Conservation (phyloP, 352 stramenopile genomes). For the Globisporangium megalacanthum region DNA sequence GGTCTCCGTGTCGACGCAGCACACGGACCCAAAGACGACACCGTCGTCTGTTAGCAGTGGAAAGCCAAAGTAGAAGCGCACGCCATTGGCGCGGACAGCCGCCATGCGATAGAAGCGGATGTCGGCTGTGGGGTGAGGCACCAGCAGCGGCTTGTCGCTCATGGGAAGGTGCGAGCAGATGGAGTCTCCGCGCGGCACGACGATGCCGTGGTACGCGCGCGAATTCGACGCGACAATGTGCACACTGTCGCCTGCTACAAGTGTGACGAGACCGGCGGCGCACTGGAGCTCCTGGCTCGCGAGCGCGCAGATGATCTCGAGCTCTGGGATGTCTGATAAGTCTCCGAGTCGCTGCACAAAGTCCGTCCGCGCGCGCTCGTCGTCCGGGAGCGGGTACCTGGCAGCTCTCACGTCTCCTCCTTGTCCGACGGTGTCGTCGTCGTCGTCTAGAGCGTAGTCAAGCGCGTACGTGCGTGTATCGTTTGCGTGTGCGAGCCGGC, state of each 20-base stretch:
- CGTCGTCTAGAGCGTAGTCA: constrained; percentile 9
- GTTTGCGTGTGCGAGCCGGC: constrained; percentile 18
- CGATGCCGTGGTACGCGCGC: constrained; percentile 18
- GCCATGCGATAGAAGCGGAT: constrained; percentile 46
- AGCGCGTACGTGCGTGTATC: constrained; percentile 24
- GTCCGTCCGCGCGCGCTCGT: constrained; percentile 30
- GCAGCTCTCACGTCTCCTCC: constrained; percentile 15
- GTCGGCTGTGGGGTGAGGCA: constrained; percentile 48
- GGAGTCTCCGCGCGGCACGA: constrained; percentile 34
- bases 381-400: constrained; percentile 20
- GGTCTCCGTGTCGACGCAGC: constrained; percentile 37
- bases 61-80: constrained; percentile 67
- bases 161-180: constrained; percentile 61
- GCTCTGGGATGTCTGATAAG: constrained; percentile 25
- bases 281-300: constrained; percentile 43
- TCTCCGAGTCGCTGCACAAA: constrained; percentile 20
- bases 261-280: constrained; percentile 39
- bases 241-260: constrained; percentile 28
- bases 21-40: constrained; percentile 44
- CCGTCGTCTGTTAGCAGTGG: constrained; percentile 30
- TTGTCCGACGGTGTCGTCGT: constrained; percentile 9
- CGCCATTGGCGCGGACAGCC: constrained; percentile 22
- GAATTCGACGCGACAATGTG: constrained; percentile 44
- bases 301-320: constrained; percentile 57
- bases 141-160: constrained; percentile 41